These are phyloP conservation scores for Ministeria vibrans DNA, from an alignment of 78 protist species.

Conservation along the genomic window DNA sequence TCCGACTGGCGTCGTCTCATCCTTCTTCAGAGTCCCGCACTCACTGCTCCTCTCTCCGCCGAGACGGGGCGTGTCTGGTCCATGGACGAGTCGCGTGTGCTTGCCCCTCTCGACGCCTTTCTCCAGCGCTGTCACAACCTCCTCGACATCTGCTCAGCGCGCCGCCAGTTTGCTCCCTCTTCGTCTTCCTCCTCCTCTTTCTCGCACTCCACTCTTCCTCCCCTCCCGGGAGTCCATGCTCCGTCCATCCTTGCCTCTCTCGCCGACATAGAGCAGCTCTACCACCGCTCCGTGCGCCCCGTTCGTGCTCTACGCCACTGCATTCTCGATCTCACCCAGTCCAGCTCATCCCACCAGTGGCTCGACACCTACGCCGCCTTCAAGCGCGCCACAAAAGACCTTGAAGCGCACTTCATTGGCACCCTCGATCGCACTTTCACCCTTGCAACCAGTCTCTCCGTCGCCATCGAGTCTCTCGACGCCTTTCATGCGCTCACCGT, in stretches of 20 bases:
- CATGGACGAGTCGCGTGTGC: conserved; percentile 27
- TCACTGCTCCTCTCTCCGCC: neutral
- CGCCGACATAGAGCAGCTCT: conserved; percentile 42
- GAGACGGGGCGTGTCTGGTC: conserved; percentile 22
- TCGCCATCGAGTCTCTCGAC: conserved; percentile 49
- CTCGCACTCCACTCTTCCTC: too few species aligned
- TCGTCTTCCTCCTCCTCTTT: conserved; percentile 39
- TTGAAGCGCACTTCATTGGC: conserved; percentile 57
- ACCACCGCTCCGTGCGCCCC: conserved; percentile 20
- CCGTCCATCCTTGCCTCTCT: conserved; percentile 27
- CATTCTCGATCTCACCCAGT: conserved; percentile 55
- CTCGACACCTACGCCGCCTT: conserved; percentile 68
- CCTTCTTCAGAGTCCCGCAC: neutral
- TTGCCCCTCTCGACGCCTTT: conserved; percentile 83
- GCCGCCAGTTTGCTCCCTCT: conserved; percentile 54
- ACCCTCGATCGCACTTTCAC: conserved; percentile 55
- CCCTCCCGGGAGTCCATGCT: conserved; percentile 53
- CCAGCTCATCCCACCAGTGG: too few species aligned
- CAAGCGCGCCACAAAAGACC: conserved; percentile 63
- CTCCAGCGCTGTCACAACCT: conserved; percentile 80
- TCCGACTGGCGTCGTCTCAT: conserved; percentile 43
- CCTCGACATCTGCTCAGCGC: conserved; percentile 69
- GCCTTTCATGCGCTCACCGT: conserved; percentile 48
- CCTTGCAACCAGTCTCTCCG: conserved; percentile 14
- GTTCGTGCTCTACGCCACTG: conserved; percentile 17